A percentile compares a stretch with the other conserved stretches of the same genome.
These are phyloP conservation scores for Colletotrichum magnum DNA, from an alignment of 2,329 filamentous ascomycete genomes.

Conservation along the genomic window DNA sequence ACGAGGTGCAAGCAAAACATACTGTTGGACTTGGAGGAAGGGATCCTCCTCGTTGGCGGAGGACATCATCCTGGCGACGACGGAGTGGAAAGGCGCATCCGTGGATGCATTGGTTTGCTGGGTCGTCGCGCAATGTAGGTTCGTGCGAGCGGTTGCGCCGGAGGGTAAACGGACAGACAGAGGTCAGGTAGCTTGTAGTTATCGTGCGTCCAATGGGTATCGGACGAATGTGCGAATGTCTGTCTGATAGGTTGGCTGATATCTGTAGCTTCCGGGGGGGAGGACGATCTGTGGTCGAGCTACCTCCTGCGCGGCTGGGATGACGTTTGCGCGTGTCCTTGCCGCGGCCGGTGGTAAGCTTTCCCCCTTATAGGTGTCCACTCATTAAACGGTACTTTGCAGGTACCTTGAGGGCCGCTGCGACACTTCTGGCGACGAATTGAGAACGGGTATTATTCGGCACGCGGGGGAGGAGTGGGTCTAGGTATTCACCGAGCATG, in stretches of 20 bases:
- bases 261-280: background rate
- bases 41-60: constrained; percentile 77
- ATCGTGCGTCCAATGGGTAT: constrained; percentile 6
- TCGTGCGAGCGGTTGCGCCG: background rate
- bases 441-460: constrained; percentile 28
- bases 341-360: constrained; percentile 25
- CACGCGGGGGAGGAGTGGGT: background rate
- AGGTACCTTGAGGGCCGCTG: constrained; percentile 4
- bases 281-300: constrained; percentile 20
- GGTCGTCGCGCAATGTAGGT: background rate
- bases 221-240: background rate
- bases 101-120: constrained; percentile 37
- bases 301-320: constrained; percentile 35
- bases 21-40: constrained; percentile 81
- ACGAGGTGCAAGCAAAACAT: constrained; percentile 46
- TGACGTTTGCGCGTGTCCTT: constrained; percentile 40
- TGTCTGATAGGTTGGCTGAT: too few relatives aligned
- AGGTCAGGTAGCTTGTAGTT: background rate
- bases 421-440: constrained; percentile 4
- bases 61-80: constrained; percentile 71
- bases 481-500: constrained; percentile 10
- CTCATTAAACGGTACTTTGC: constrained; percentile 18
- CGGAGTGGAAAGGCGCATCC: constrained; percentile 27
- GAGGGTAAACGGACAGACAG: background rate
- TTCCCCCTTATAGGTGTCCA: constrained; percentile 32